Conservation (phyloP, 2,329 filamentous ascomycete genomes). For the Plectosphaerella plurivora region DNA sequence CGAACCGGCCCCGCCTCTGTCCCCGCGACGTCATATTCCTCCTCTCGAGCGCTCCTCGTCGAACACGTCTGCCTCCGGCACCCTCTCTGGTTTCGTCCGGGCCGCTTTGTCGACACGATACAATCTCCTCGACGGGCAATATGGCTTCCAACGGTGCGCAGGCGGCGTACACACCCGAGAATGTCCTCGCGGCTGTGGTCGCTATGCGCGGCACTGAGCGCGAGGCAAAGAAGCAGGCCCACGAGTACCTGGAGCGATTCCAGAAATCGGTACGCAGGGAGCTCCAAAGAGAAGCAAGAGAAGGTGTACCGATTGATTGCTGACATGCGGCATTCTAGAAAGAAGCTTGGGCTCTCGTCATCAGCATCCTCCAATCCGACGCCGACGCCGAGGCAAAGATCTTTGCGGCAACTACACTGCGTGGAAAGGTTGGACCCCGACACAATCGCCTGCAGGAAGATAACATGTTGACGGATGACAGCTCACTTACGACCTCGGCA, state of each 20-base stretch:
- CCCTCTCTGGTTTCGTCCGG: too few relatives aligned
- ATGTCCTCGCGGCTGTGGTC: slow-evolving; percentile 79
- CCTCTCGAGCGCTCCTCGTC: too few relatives aligned
- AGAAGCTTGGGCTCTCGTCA: slow-evolving; percentile 85
- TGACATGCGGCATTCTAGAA: slow-evolving; percentile 46
- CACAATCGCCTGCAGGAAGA: background rate
- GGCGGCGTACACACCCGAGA: slow-evolving; percentile 69
- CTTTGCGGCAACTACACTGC: slow-evolving; percentile 94
- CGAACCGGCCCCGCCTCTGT: too few relatives aligned
- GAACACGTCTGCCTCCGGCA: too few relatives aligned
- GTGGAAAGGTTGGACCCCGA: slow-evolving; percentile 77
- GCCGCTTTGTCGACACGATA: too few relatives aligned
- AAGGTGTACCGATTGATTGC: background rate
- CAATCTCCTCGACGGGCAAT: slow-evolving; percentile 11
- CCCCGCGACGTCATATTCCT: too few relatives aligned
- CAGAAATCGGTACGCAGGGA: slow-evolving; percentile 77
- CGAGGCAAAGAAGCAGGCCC: slow-evolving; percentile 81
- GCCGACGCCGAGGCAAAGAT: slow-evolving; percentile 81
- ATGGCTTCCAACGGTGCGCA: slow-evolving; percentile 66
- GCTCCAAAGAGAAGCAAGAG: background rate
- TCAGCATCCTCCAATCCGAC: slow-evolving; percentile 79
- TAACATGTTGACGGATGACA: slow-evolving; percentile 30
- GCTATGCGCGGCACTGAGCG: slow-evolving; percentile 87
- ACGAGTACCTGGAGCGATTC: slow-evolving; percentile 88
- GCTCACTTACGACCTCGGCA: slow-evolving; percentile 90